Percentiles rank a stretch among this genome's conserved stretches.
phyloP scores from a whole-genome alignment of 257 asterid genomes.

The Buddleja alternifolia region DNA sequence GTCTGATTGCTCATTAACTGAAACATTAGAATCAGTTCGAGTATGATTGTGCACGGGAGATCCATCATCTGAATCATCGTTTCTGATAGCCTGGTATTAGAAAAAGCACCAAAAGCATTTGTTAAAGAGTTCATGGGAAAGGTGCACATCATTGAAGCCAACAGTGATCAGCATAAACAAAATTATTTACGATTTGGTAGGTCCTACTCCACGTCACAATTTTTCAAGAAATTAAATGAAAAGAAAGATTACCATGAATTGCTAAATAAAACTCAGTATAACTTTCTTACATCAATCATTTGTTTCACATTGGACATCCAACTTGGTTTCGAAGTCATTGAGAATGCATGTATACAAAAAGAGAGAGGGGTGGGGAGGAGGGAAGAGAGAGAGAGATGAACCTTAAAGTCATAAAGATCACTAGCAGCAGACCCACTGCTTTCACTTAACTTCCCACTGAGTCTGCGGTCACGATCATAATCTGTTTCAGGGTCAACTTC shows the following conservation, averaged over 20 bases:
- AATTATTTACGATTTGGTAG: too few species aligned
- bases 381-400: constrained; percentile 27
- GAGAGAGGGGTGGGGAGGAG: neutral
- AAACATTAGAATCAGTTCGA: constrained; percentile 44
- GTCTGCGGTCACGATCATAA: constrained; percentile 73
- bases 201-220: too few species aligned
- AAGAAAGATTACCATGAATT: constrained; percentile 7
- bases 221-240: neutral
- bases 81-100: constrained; percentile 62
- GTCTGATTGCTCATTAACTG: constrained; percentile 59
- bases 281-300: too few species aligned
- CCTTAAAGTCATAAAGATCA: constrained; percentile 94
- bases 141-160: neutral
- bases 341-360: constrained; percentile 8
- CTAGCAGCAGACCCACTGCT: constrained; percentile 92
- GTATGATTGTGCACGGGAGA: constrained; percentile 44
- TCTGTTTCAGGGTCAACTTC: constrained; percentile 81
- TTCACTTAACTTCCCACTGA: constrained; percentile 93
- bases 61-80: constrained; percentile 74
- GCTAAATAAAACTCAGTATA: too few species aligned
- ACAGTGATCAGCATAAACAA: neutral
- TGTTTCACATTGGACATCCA: neutral
- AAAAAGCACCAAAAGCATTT: constrained; percentile 34
- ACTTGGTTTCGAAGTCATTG: constrained; percentile 4
- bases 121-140: constrained; percentile 20